Percentiles rank a stretch among this genome's conserved stretches.
Evolutionary conservation across 2,329 filamentous ascomycete genomes (phyloP).

Genomic region (Neonectria punicea): DNA sequence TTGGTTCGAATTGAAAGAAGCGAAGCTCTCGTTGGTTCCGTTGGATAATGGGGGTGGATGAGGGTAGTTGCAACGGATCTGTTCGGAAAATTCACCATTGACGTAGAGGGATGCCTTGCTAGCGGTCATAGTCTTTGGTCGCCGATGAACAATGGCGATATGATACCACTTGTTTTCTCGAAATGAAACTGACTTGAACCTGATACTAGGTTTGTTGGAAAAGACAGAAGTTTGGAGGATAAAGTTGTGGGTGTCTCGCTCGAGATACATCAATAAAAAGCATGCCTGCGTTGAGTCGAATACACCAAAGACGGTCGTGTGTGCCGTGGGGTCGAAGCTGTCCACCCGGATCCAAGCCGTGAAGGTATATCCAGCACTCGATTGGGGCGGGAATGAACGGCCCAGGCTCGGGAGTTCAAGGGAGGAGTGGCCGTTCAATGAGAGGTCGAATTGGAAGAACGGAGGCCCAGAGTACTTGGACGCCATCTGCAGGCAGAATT

Average conservation of each 20-base stretch:
- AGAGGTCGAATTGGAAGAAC: slow-evolving; percentile 94
- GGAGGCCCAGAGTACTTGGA: slow-evolving; percentile 80
- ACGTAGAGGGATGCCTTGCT: slow-evolving; percentile 91
- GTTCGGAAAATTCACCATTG: slow-evolving; percentile 92
- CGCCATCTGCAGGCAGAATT: slow-evolving; percentile 79
- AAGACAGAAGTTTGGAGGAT: slow-evolving; percentile 96
- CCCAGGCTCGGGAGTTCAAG: slow-evolving; percentile 90
- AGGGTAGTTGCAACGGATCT: slow-evolving; percentile 90
- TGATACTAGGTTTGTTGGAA: slow-evolving; percentile 85
- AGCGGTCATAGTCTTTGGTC: slow-evolving; percentile 77
- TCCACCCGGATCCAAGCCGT: slow-evolving; percentile 91
- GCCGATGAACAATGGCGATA: slow-evolving; percentile 85
- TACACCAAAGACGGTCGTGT: slow-evolving; percentile 95
- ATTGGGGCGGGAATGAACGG: slow-evolving; percentile 82
- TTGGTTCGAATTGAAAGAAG: slow-evolving; percentile 70
- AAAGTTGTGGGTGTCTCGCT: slow-evolving; percentile 91
- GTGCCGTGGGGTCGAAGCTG: slow-evolving; percentile 82
- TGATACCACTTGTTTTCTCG: slow-evolving; percentile 89
- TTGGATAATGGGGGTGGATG: slow-evolving; percentile 74
- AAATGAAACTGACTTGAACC: slow-evolving; percentile 88
- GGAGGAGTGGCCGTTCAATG: slow-evolving; percentile 86
- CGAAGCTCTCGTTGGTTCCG: slow-evolving; percentile 73
- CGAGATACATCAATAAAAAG: slow-evolving; percentile 92
- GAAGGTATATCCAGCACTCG: slow-evolving; percentile 87
- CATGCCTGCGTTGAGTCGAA: slow-evolving; percentile 93